phyloP scores from a whole-genome alignment of 805 yeast genomes.

The Nakazawaea wickerhamii region DNA sequence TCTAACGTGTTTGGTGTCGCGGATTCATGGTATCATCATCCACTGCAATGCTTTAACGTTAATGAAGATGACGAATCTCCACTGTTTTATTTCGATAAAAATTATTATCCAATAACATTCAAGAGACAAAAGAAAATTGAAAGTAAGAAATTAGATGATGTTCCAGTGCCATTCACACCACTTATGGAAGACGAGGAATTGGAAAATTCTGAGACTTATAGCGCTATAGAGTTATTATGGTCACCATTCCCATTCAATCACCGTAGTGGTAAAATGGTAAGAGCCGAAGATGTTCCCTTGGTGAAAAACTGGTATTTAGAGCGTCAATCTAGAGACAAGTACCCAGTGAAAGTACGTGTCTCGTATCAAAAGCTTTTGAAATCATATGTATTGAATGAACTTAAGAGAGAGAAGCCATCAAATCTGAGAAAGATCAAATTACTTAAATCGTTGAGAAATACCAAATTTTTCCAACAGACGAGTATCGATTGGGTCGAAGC shows the following conservation, averaged over 20 bases:
- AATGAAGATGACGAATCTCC: slow-evolving; percentile 45
- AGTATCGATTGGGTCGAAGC: slow-evolving; percentile 98
- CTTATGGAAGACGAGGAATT: slow-evolving; percentile 42
- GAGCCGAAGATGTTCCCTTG: slow-evolving; percentile 89
- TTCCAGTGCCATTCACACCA: slow-evolving; percentile 47
- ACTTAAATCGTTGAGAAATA: slow-evolving; percentile 59
- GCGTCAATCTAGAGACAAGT: slow-evolving; percentile 49
- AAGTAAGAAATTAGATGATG: slow-evolving; percentile 31
- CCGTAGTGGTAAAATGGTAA: slow-evolving; percentile 61
- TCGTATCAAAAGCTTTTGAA: slow-evolving; percentile 91
- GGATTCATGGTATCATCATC: slow-evolving; percentile 58
- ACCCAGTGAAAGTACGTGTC: slow-evolving; percentile 73
- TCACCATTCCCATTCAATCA: slow-evolving; percentile 85
- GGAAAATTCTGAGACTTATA: slow-evolving; percentile 39
- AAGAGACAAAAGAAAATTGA: slow-evolving; percentile 17
- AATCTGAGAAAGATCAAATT: slow-evolving; percentile 50
- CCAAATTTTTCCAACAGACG: slow-evolving; percentile 88
- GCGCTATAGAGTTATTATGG: slow-evolving; percentile 63
- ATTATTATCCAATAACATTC: slow-evolving; percentile 50
- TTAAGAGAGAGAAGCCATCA: slow-evolving; percentile 44
- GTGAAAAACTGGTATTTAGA: slow-evolving; percentile 78
- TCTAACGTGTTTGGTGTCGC: slow-evolving; percentile 64
- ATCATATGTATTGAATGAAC: slow-evolving; percentile 61
- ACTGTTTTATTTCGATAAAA: slow-evolving; percentile 50
- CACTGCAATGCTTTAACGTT: slow-evolving; percentile 45